These are phyloP conservation scores for Ascoidea tarda DNA, from an alignment of 805 yeast species.

Conservation along the genomic window DNA sequence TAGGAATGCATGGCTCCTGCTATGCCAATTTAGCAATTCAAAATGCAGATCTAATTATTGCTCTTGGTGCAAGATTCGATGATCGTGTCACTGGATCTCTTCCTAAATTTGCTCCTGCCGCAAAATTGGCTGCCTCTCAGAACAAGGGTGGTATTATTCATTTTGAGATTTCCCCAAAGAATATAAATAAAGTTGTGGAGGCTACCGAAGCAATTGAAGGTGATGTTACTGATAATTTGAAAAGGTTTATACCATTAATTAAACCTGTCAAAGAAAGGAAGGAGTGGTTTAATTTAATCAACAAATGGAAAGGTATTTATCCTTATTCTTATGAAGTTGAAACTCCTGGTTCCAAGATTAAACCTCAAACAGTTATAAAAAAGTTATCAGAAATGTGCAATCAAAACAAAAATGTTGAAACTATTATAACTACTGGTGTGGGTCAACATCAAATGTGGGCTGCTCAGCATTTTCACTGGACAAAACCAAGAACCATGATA, in stretches of 20 bases:
- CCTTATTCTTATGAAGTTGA: conserved; percentile 77
- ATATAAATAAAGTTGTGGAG: conserved; percentile 93
- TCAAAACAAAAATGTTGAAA: conserved; percentile 48
- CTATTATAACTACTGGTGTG: conserved; percentile 91
- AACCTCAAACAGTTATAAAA: conserved; percentile 83
- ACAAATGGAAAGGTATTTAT: conserved; percentile 73
- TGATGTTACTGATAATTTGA: conserved; percentile 74
- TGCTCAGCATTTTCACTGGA: conserved; percentile 95
- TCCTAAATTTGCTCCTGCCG: conserved; percentile 84
- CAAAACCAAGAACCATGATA: conserved; percentile 79
- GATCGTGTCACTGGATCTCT: conserved; percentile 93
- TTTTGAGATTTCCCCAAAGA: conserved; percentile 92
- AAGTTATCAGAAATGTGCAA: conserved; percentile 65
- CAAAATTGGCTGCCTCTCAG: conserved; percentile 77
- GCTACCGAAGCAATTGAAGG: conserved; percentile 97
- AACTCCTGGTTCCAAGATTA: conserved; percentile 66
- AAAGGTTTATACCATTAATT: conserved; percentile 57
- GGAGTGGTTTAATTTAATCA: conserved; percentile 66
- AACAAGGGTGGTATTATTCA: conserved; percentile 92
- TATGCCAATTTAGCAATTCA: conserved; percentile 93
- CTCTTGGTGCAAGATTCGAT: conserved; percentile 95
- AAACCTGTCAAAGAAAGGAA: conserved; percentile 50
- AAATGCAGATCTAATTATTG: conserved; percentile 83
- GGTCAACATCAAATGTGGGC: conserved; percentile 99
- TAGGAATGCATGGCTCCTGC: conserved; percentile 97